Percentiles rank a stretch among this genome's conserved stretches.
These are phyloP conservation scores for Cercis canadensis DNA, from an alignment of 306 rosid species.

Conservation along the genomic window DNA sequence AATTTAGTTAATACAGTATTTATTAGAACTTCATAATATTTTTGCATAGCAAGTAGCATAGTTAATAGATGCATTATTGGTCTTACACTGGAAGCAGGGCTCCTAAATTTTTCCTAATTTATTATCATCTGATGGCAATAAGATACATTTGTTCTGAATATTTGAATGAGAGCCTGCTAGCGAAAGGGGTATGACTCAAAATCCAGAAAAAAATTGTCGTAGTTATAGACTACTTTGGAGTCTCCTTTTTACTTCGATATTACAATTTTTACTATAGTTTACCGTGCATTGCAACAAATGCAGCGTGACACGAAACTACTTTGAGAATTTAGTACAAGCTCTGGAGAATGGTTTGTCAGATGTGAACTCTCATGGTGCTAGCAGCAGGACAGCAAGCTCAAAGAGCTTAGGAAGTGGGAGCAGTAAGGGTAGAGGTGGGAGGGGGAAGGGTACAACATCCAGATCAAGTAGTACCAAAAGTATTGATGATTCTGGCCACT, in stretches of 20 bases:
- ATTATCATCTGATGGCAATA: neutral
- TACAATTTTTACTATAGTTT: too few species aligned
- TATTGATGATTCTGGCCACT: neutral
- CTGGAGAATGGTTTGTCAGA: conserved; percentile 48
- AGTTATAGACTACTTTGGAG: too few species aligned
- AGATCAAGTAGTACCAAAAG: conserved; percentile 8
- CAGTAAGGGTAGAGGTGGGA: conserved; percentile 12
- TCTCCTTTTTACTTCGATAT: too few species aligned
- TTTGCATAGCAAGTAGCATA: neutral
- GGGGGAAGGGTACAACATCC: conserved; percentile 19
- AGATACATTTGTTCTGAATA: too few species aligned
- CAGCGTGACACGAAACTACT: conserved; percentile 12
- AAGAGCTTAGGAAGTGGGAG: conserved; percentile 23
- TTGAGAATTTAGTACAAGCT: conserved; percentile 43
- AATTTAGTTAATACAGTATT: neutral
- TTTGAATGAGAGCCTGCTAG: too few species aligned
- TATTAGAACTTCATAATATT: neutral
- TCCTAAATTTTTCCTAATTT: neutral
- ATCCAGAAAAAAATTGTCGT: too few species aligned
- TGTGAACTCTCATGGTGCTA: conserved; percentile 35
- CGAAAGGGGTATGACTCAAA: too few species aligned
- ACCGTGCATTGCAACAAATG: too few species aligned
- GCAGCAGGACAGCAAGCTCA: conserved; percentile 22
- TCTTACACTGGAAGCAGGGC: neutral
- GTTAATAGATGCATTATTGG: neutral